phyloP scores from a whole-genome alignment of 352 stramenopile genomes.

The Plasmopara halstedii region DNA sequence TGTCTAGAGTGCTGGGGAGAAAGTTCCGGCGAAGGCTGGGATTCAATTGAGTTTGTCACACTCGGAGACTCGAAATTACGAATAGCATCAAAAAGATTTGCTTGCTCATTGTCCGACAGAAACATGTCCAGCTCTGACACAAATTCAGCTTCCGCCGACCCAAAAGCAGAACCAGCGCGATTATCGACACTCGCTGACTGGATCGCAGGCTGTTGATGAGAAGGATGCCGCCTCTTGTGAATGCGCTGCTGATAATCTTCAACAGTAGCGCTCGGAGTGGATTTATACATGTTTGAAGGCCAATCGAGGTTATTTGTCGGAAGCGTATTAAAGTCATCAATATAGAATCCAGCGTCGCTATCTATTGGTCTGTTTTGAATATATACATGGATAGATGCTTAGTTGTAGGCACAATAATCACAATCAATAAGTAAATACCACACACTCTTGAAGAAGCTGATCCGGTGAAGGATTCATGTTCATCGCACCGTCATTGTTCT shows the following conservation, averaged over 20 bases:
- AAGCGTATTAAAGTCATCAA: slow-evolving; percentile 53
- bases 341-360: slow-evolving; percentile 56
- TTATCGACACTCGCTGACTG: slow-evolving; percentile 3
- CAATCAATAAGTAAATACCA: slow-evolving; percentile 3
- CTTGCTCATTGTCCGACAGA: slow-evolving; percentile 55
- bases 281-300: slow-evolving; percentile 15
- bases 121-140: slow-evolving; percentile 42
- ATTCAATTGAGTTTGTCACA: slow-evolving; percentile 5
- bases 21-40: slow-evolving; percentile 5
- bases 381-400: slow-evolving; percentile 1
- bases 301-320: slow-evolving; percentile 33
- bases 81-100: slow-evolving; percentile 65
- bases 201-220: slow-evolving; percentile 7
- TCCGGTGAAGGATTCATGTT: slow-evolving; percentile 28
- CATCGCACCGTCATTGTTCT: slow-evolving; percentile 12
- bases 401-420: not conserved
- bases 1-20: slow-evolving; percentile 6
- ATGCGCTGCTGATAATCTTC: slow-evolving; percentile 19
- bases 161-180: slow-evolving; percentile 8
- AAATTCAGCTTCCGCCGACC: slow-evolving; percentile 12
- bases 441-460: slow-evolving; percentile 49
- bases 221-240: slow-evolving; percentile 10
- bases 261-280: slow-evolving; percentile 13
- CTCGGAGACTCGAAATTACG: slow-evolving; percentile 52
- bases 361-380: slow-evolving; percentile 22